Evolutionary conservation across 2,329 filamentous ascomycete species (phyloP).

Genomic region (Coniochaeta hoffmannii): DNA sequence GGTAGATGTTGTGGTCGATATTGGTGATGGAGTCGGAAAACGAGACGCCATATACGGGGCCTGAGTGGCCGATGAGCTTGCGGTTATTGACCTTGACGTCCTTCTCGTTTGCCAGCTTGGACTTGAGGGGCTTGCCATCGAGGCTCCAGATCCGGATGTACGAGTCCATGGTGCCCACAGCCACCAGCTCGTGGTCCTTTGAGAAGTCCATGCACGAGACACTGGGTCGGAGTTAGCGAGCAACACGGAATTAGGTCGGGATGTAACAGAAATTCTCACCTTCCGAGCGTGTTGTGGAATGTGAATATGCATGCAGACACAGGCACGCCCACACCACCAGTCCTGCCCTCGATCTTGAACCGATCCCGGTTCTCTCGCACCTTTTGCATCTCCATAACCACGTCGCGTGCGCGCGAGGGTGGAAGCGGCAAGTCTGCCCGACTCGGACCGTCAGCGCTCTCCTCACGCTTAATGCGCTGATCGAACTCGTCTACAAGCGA

Average conservation of each 20-base stretch:
- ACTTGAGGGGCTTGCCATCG: conserved; percentile 73
- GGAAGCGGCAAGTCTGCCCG: conserved; percentile 78
- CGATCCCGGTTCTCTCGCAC: conserved; percentile 88
- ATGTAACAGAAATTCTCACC: conserved; percentile 44
- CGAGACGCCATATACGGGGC: conserved; percentile 78
- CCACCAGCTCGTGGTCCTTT: conserved; percentile 78
- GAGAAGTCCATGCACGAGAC: conserved; percentile 95
- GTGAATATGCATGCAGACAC: conserved; percentile 96
- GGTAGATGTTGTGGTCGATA: conserved; percentile 41
- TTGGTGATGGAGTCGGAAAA: conserved; percentile 69
- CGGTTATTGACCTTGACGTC: conserved; percentile 54
- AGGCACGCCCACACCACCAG: conserved; percentile 73
- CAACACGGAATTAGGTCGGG: neutral
- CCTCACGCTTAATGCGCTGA: conserved; percentile 79
- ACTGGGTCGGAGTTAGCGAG: conserved; percentile 33
- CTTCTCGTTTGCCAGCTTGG: conserved; percentile 52
- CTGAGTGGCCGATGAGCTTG: conserved; percentile 83
- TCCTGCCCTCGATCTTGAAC: conserved; percentile 78
- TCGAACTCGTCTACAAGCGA: conserved; percentile 84
- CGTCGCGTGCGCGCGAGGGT: conserved; percentile 79
- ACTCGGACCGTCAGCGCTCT: conserved; percentile 73
- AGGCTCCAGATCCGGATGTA: conserved; percentile 94
- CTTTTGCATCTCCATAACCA: conserved; percentile 89
- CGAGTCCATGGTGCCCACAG: conserved; percentile 84
- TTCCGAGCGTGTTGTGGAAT: conserved; percentile 92